These are phyloP conservation scores for Agaricales sp. DNA, from an alignment of 1,284 basidiomycete species.

Conservation along the genomic window DNA sequence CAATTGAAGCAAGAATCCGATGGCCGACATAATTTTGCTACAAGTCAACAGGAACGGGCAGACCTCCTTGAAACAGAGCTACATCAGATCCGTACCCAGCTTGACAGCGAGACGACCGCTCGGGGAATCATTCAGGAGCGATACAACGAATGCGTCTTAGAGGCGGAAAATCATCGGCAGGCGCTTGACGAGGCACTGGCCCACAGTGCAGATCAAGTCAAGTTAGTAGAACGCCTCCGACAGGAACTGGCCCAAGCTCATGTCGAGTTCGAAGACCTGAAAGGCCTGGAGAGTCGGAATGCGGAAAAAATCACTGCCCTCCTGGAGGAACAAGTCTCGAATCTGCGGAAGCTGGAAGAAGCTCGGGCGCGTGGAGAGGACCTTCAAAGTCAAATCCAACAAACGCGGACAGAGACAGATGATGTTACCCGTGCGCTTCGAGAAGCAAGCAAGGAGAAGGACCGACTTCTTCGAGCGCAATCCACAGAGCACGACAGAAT, in stretches of 20 bases:
- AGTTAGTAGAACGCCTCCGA: slow-evolving; percentile 51
- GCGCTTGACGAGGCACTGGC: slow-evolving; percentile 53
- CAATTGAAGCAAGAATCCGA: slow-evolving; percentile 35
- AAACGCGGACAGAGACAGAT: slow-evolving; percentile 55
- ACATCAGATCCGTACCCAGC: slow-evolving; percentile 47
- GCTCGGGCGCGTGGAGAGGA: slow-evolving; percentile 64
- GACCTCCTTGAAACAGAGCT: slow-evolving; percentile 54
- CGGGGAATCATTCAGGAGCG: slow-evolving; percentile 57
- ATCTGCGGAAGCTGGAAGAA: slow-evolving; percentile 62
- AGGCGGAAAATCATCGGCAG: slow-evolving; percentile 47
- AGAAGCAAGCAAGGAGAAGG: slow-evolving; percentile 64
- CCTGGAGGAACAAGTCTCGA: slow-evolving; percentile 63
- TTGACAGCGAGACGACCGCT: slow-evolving; percentile 49
- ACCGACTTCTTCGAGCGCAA: slow-evolving; percentile 62
- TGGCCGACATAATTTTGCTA: slow-evolving; percentile 8
- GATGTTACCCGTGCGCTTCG: slow-evolving; percentile 56
- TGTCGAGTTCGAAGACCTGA: slow-evolving; percentile 63
- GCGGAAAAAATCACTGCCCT: slow-evolving; percentile 52
- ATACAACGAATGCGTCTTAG: slow-evolving; percentile 48
- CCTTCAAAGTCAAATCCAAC: slow-evolving; percentile 60
- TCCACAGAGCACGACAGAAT: slow-evolving; percentile 75
- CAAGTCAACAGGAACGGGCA: slow-evolving; percentile 32
- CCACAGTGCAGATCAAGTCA: slow-evolving; percentile 59
- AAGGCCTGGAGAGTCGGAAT: slow-evolving; percentile 58
- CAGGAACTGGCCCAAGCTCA: slow-evolving; percentile 59